A percentile compares a stretch with the other conserved stretches of the same genome.
These are phyloP conservation scores for Lactarius sp. DNA, from an alignment of 768 basidiomycete species.

Conservation along the genomic window DNA sequence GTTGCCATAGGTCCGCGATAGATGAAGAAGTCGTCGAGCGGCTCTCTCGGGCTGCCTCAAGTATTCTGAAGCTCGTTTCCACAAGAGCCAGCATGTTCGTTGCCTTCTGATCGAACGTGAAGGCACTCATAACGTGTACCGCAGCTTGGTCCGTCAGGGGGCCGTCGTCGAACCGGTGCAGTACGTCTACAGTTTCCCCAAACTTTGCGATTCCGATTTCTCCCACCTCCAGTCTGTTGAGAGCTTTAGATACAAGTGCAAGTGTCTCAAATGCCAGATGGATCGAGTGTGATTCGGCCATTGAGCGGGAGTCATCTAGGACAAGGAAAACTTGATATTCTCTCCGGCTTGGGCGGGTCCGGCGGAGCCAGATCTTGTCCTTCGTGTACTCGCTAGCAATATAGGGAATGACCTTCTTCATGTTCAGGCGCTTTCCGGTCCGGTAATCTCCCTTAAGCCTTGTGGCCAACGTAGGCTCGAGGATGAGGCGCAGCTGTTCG, in stretches of 20 bases:
- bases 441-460: slow-evolving; percentile 95
- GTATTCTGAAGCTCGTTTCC: slow-evolving; percentile 67
- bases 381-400: slow-evolving; percentile 99
- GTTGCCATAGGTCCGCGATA: slow-evolving; percentile 88
- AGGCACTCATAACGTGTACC: slow-evolving; percentile 71
- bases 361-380: slow-evolving; percentile 97
- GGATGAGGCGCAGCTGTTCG: slow-evolving; percentile 93
- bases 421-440: slow-evolving; percentile 94
- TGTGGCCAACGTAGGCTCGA: slow-evolving; percentile 92
- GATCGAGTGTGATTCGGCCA: slow-evolving; percentile 89
- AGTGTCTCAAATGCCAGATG: slow-evolving; percentile 94
- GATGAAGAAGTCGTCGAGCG: slow-evolving; percentile 55
- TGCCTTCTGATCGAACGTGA: slow-evolving; percentile 84
- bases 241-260: slow-evolving; percentile 84
- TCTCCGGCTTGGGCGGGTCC: slow-evolving; percentile 88
- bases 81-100: slow-evolving; percentile 84
- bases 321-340: slow-evolving; percentile 95
- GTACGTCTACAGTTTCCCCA: slow-evolving; percentile 79
- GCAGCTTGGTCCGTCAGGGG: slow-evolving; percentile 80
- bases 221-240: slow-evolving; percentile 91
- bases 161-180: slow-evolving; percentile 82
- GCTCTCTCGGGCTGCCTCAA: slow-evolving; percentile 72
- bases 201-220: slow-evolving; percentile 90
- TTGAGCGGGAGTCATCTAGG: slow-evolving; percentile 93
- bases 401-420: slow-evolving; percentile 98